Conservation (phyloP, 495 filamentous ascomycete species). For the Chaetomium fimeti region DNA sequence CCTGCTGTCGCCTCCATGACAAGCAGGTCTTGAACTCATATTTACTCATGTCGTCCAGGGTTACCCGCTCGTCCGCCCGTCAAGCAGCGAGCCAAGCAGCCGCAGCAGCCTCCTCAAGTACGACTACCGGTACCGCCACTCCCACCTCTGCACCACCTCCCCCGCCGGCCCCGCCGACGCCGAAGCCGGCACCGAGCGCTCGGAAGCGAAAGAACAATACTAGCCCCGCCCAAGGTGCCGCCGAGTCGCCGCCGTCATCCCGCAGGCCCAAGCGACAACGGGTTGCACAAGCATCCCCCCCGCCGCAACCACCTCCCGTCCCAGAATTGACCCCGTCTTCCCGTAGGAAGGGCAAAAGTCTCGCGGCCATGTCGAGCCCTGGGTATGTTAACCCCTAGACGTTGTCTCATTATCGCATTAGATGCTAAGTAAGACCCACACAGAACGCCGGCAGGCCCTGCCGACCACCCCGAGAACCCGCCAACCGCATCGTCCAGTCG, state of each 20-base stretch:
- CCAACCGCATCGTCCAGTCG: constrained; percentile 59
- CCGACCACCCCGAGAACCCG: constrained; percentile 30
- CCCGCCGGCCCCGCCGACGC: constrained; percentile 45
- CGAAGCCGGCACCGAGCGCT: constrained; percentile 30
- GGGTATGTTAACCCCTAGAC: constrained; percentile 53
- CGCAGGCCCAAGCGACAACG: constrained; percentile 57
- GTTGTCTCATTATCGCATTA: not conserved
- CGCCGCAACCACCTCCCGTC: constrained; percentile 28
- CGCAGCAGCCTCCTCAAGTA: constrained; percentile 55
- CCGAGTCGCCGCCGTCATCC: constrained; percentile 39
- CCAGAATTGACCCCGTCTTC: constrained; percentile 28
- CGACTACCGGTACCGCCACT: constrained; percentile 35
- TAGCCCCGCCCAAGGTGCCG: constrained; percentile 31
- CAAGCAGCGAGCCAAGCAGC: constrained; percentile 60
- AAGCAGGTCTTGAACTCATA: constrained; percentile 30
- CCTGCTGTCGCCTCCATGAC: constrained; percentile 23
- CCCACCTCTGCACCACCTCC: constrained; percentile 43
- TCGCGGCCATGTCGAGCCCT: constrained; percentile 77
- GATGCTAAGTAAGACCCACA: constrained; percentile 25
- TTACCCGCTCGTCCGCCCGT: constrained; percentile 76
- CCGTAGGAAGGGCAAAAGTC: constrained; percentile 61
- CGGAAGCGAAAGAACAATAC: constrained; percentile 44
- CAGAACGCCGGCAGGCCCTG: constrained; percentile 41
- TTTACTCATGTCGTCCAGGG: constrained; percentile 80
- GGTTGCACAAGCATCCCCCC: constrained; percentile 36